These are phyloP conservation scores for Penicillium arizonense DNA, from an alignment of 495 filamentous ascomycete species.

Conservation along the genomic window DNA sequence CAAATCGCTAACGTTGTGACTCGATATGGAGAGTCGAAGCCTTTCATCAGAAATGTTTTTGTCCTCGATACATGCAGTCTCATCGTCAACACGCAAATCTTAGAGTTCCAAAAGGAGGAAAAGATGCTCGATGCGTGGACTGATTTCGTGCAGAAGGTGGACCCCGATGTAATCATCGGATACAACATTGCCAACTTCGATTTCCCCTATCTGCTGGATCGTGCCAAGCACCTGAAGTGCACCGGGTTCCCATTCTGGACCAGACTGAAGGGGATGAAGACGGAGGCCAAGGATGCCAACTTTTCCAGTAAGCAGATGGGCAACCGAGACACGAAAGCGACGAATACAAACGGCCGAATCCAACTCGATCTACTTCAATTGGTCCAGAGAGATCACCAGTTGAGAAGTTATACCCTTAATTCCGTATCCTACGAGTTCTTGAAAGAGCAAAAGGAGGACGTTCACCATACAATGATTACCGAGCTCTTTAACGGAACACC, in stretches of 20 bases:
- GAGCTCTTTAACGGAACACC: slow-evolving; percentile 94
- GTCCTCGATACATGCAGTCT: slow-evolving; percentile 84
- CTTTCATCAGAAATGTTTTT: slow-evolving; percentile 96
- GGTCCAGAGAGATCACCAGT: slow-evolving; percentile 89
- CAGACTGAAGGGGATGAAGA: slow-evolving; percentile 61
- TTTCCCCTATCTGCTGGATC: slow-evolving; percentile 92
- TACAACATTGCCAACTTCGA: slow-evolving; percentile 99
- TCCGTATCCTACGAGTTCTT: slow-evolving; percentile 96
- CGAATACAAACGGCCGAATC: slow-evolving; percentile 90
- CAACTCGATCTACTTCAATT: slow-evolving; percentile 93
- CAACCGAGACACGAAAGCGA: slow-evolving; percentile 87
- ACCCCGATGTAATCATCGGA: slow-evolving; percentile 96
- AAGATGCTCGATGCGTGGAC: slow-evolving; percentile 88
- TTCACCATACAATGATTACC: slow-evolving; percentile 98
- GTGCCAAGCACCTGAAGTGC: slow-evolving; percentile 80
- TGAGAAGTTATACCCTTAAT: slow-evolving; percentile 96
- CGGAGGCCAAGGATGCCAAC: slow-evolving; percentile 70
- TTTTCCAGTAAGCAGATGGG: slow-evolving; percentile 99
- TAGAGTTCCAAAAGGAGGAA: slow-evolving; percentile 75
- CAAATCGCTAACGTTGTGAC: slow-evolving; percentile 99
- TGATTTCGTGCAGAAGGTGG: slow-evolving; percentile 85
- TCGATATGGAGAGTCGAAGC: slow-evolving; percentile 90
- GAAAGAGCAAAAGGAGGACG: slow-evolving; percentile 97
- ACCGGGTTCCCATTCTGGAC: slow-evolving; percentile 80
- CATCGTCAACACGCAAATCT: slow-evolving; percentile 92